Conservation (phyloP, 2,329 filamentous ascomycete species). For the Eutypella sp. region DNA sequence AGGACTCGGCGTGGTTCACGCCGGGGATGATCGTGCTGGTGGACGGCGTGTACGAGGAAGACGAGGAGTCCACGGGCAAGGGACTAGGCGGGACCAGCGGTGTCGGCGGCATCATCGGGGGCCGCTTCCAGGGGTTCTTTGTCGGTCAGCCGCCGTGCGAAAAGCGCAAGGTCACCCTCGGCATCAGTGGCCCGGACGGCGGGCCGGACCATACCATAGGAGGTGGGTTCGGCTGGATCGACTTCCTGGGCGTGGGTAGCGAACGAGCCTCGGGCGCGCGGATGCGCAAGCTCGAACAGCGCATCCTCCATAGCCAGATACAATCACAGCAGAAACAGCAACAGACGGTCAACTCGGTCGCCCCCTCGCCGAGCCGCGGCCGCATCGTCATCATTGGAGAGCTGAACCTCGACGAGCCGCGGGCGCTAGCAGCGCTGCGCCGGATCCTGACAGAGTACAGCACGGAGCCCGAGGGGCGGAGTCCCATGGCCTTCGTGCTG, state of each 20-base stretch:
- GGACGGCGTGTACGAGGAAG: conserved; percentile 95
- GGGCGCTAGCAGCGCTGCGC: conserved; percentile 73
- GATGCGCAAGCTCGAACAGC: conserved; percentile 76
- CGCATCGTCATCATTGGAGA: conserved; percentile 77
- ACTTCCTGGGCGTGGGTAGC: conserved; percentile 88
- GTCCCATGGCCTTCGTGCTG: conserved; percentile 75
- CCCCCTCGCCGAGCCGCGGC: conserved; percentile 34
- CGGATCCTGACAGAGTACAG: conserved; percentile 75
- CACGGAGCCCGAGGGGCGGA: conserved; percentile 54
- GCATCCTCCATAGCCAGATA: conserved; percentile 47
- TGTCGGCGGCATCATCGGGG: conserved; percentile 86
- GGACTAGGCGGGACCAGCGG: conserved; percentile 72
- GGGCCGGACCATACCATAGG: conserved; percentile 59
- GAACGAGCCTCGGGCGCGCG: conserved; percentile 76
- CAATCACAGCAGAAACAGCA: conserved; percentile 23
- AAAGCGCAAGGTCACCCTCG: conserved; percentile 72
- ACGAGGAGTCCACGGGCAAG: conserved; percentile 66
- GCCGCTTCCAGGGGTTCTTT: conserved; percentile 84
- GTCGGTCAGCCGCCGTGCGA: conserved; percentile 91
- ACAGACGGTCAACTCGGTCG: conserved; percentile 25
- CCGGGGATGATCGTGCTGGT: conserved; percentile 95
- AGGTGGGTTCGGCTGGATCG: conserved; percentile 92
- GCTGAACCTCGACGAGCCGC: conserved; percentile 78
- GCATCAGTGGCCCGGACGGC: conserved; percentile 58
- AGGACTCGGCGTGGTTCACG: conserved; percentile 84